Percentiles rank a stretch among this genome's conserved stretches.
Evolutionary conservation across 257 asterid species (phyloP).

Genomic region (Nicotiana sylvestris): DNA sequence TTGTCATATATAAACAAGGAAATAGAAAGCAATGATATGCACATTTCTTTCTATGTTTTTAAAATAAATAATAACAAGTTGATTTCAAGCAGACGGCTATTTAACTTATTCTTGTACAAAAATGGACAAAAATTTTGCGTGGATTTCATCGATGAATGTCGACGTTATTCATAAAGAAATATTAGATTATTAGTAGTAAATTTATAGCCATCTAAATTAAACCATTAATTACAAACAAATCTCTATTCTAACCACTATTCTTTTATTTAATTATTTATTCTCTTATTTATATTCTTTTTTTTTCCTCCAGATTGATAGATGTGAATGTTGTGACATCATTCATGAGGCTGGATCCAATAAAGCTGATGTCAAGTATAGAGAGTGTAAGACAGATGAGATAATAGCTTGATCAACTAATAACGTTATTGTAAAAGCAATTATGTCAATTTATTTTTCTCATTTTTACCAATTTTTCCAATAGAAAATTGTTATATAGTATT

Average conservation of each 20-base stretch:
- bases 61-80: no score
- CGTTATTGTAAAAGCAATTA: neutral
- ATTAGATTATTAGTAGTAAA: no score
- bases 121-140: neutral
- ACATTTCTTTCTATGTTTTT: neutral
- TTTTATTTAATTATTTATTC: no score
- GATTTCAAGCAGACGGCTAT: no score
- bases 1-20: neutral
- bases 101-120: no score
- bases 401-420: constrained; percentile 14
- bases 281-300: neutral
- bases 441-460: neutral
- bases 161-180: neutral
- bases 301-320: constrained; percentile 22
- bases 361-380: constrained; percentile 20
- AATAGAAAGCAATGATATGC: neutral
- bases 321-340: constrained; percentile 34
- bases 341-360: neutral
- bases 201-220: no score
- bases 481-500: neutral
- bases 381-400: constrained; percentile 25
- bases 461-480: neutral
- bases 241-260: no score
- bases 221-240: no score
- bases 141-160: neutral